A percentile compares a stretch with the other conserved stretches of the same genome.
Evolutionary conservation across 371 early-diverging fungal species (phyloP).

Genomic region (Paraphysoderma sedebokerense): DNA sequence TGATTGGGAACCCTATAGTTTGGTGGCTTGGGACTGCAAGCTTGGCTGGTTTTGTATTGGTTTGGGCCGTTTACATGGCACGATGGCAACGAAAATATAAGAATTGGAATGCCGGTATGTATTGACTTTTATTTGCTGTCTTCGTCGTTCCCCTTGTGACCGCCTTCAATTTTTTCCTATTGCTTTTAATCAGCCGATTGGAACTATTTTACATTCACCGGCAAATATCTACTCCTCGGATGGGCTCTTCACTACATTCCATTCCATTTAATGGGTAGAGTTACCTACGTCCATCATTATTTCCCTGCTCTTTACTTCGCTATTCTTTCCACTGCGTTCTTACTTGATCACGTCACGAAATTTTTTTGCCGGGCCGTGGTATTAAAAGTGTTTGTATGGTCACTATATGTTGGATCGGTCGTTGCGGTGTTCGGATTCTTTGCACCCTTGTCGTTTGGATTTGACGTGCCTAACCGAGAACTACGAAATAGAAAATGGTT

Average conservation of each 20-base stretch:
- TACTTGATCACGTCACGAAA: constrained; percentile 45
- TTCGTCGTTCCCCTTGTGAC: constrained; percentile 53
- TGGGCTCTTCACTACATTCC: constrained; percentile 96
- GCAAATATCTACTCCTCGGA: constrained; percentile 57
- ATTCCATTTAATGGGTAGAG: constrained; percentile 95
- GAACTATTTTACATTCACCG: constrained; percentile 49
- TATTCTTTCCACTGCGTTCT: constrained; percentile 48
- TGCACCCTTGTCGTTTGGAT: constrained; percentile 72
- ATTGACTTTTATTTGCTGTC: constrained; percentile 42
- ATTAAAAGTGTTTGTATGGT: constrained; percentile 20
- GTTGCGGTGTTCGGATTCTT: constrained; percentile 48
- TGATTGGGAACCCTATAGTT: constrained; percentile 90
- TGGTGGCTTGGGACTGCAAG: constrained; percentile 81
- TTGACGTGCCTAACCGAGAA: constrained; percentile 47
- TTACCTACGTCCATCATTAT: constrained; percentile 96
- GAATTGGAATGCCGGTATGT: constrained; percentile 48
- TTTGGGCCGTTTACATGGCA: constrained; percentile 33
- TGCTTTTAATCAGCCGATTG: constrained; percentile 33
- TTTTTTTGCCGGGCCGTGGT: constrained; percentile 12
- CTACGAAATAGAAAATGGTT: constrained; percentile 32
- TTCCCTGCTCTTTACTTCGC: constrained; percentile 96
- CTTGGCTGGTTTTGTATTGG: constrained; percentile 29
- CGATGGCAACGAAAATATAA: constrained; percentile 46
- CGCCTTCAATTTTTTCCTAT: constrained; percentile 9
- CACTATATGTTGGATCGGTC: constrained; percentile 6